Evolutionary conservation across 768 basidiomycete species (phyloP).

Genomic region (Trametes elegans): DNA sequence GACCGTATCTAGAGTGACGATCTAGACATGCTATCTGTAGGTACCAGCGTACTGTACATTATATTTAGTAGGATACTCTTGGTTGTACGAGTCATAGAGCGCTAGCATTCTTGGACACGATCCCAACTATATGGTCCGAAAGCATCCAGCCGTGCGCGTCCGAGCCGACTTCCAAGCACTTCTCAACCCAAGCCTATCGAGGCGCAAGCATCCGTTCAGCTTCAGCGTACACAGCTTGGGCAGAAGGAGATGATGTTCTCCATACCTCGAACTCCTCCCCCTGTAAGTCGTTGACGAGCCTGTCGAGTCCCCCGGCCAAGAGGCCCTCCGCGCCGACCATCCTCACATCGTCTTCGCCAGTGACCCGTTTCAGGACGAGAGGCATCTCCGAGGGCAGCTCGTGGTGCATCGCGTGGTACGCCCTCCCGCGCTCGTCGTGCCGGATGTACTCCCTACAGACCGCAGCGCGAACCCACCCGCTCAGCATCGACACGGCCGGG

Average conservation of each 20-base stretch:
- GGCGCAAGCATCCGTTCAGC: not conserved
- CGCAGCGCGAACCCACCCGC: not conserved
- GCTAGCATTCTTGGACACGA: slow-evolving; percentile 1
- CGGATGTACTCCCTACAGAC: slow-evolving; percentile 4
- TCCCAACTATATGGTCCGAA: slow-evolving; percentile 18
- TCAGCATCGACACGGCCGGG: not conserved
- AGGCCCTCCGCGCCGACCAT: slow-evolving; percentile 21
- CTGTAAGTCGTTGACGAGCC: slow-evolving; percentile 16
- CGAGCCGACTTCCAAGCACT: slow-evolving; percentile 13
- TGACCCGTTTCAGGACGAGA: not conserved
- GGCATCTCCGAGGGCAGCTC: slow-evolving; percentile 16
- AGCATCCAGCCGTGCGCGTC: slow-evolving; percentile 14
- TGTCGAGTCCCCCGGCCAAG: slow-evolving; percentile 18
- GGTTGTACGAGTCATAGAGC: not conserved
- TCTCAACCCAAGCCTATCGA: slow-evolving; percentile 16
- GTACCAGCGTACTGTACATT: not conserved
- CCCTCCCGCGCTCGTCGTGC: not conserved
- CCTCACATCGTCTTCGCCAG: slow-evolving; percentile 5
- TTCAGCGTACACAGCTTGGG: no score
- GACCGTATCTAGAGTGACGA: not conserved
- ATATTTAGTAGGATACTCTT: not conserved
- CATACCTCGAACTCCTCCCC: slow-evolving; percentile 16
- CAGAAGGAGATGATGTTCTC: no score
- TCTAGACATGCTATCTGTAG: no score
- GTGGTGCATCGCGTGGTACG: slow-evolving; percentile 16